Evolutionary conservation across 192 early-diverging fungal genomes (phyloP), one percentile per base, ranked within the genome.

Genomic region (Kickxella alabastrina): DNA sequence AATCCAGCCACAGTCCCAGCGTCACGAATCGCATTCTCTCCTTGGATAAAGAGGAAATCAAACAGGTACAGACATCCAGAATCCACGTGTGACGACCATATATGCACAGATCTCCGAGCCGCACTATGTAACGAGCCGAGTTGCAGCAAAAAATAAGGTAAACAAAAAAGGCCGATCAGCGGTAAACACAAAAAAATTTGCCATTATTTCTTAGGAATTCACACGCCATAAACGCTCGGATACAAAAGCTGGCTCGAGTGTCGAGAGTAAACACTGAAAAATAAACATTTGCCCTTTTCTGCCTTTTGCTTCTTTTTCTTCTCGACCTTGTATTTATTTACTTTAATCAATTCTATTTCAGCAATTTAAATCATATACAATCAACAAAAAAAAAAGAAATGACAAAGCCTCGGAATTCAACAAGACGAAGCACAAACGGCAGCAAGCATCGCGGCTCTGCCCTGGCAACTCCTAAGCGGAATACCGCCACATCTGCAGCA

Each of bases 341-440:
- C 22, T 40, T 40, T 19, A 15, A 2, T 40, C 22, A 7, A 15
- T 38, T n/a, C n/a, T n/a, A n/a, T n/a, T 42, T 42, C 22, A 10
- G 3, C 15, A 42, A 42, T 4, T 10, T 6, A 10, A 7, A 25
- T 44, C 25, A 24, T 1, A 1, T 26, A 24, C 25, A 27, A 25
- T 25, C 25, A 25, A 38, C 18, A 38, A 4, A 40, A 40, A 4
- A 37, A 37, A 15, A 37, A 15, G n/a, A 42, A 58, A 72, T 72
- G 62, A 60, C 68, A 5, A 72, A 61, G 31, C 21, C 68, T 10
- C 58, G 43, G 25, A 54, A 49, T 23, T 61, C 54, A n/a, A 57
- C 43, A 18, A 61, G 58, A 42, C 62, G 39, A 35, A 43, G 34
- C 1, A 19, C 46, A 4, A 17, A n/a, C n/a, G n/a, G 24, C 3